Percentiles rank a stretch among this genome's conserved stretches.
Evolutionary conservation across 441 rosid species (phyloP).

Genomic region (Euphorbia schlechtendalii): DNA sequence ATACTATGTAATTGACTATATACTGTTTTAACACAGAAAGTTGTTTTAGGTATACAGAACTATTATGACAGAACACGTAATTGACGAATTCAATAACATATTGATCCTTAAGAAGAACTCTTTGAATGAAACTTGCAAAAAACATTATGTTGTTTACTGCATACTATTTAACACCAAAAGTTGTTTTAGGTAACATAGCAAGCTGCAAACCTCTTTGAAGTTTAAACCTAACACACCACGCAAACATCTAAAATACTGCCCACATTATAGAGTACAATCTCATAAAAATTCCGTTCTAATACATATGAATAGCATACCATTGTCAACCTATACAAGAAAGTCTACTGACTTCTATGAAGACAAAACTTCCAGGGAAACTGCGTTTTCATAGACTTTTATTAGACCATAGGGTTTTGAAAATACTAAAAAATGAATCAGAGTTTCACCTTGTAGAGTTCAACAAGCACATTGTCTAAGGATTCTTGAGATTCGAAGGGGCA

Average conservation of each 20-base stretch:
- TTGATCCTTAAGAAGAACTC: too few relatives aligned
- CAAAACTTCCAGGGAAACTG: background rate
- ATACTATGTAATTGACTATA: too few relatives aligned
- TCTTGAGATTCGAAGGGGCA: constrained; percentile 72
- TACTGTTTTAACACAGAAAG: too few relatives aligned
- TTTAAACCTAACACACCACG: background rate
- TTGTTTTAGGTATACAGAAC: background rate
- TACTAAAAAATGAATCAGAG: background rate
- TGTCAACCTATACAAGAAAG: background rate
- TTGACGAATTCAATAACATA: too few relatives aligned
- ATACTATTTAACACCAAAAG: too few relatives aligned
- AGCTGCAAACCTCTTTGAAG: background rate
- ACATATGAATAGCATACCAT: background rate
- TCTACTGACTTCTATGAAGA: background rate
- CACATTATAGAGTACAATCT: background rate
- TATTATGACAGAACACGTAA: background rate
- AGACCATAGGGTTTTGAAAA: background rate
- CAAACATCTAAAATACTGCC: background rate
- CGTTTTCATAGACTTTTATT: background rate
- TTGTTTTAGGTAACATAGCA: background rate
- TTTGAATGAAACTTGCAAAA: too few relatives aligned
- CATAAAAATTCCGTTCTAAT: background rate
- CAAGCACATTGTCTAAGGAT: constrained; percentile 71
- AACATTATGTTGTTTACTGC: too few relatives aligned
- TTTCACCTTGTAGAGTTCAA: constrained; percentile 79